These are phyloP conservation scores for Phialemoniopsis sp. DNA, from an alignment of 2,329 filamentous ascomycete species.

Conservation along the genomic window DNA sequence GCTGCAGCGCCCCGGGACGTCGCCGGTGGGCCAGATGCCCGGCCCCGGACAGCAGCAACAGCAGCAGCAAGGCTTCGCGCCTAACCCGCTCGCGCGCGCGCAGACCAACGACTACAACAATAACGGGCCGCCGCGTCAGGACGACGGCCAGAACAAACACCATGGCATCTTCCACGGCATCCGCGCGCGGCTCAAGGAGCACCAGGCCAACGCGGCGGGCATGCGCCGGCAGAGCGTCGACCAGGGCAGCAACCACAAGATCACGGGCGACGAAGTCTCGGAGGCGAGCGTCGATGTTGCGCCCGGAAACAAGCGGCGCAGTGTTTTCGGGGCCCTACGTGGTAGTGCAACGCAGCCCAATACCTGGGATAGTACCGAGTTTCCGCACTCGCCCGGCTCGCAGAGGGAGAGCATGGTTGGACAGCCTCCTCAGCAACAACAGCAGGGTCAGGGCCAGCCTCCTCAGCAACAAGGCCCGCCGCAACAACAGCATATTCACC, in stretches of 20 bases:
- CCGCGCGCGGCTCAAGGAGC: constrained; percentile 32
- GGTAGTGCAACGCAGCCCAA: too few relatives aligned
- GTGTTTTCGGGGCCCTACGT: not conserved
- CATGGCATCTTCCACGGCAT: constrained; percentile 49
- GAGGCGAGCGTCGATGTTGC: constrained; percentile 17
- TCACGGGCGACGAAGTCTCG: constrained; percentile 33
- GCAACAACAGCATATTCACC: constrained; percentile 8
- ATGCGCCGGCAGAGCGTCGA: constrained; percentile 12
- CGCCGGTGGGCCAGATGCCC: not conserved
- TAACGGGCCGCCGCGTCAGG: not conserved
- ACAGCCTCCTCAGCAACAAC: not conserved
- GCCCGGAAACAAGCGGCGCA: constrained; percentile 12
- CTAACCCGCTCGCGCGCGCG: not conserved
- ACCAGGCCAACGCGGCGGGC: constrained; percentile 20
- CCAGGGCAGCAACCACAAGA: constrained; percentile 1
- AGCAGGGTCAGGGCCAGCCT: constrained; percentile 13
- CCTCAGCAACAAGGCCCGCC: constrained; percentile 12
- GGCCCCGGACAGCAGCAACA: not conserved
- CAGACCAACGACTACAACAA: constrained; percentile 11
- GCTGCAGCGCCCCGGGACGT: not conserved
- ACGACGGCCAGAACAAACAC: constrained; percentile 22
- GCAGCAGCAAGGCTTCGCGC: not conserved
- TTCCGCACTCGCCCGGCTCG: too few relatives aligned
- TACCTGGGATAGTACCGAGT: too few relatives aligned
- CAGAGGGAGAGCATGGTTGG: not conserved